A percentile compares a stretch with the other conserved stretches of the same genome.
phyloP scores from a whole-genome alignment of 192 early-diverging fungal species.

The Lobosporangium transversale region DNA sequence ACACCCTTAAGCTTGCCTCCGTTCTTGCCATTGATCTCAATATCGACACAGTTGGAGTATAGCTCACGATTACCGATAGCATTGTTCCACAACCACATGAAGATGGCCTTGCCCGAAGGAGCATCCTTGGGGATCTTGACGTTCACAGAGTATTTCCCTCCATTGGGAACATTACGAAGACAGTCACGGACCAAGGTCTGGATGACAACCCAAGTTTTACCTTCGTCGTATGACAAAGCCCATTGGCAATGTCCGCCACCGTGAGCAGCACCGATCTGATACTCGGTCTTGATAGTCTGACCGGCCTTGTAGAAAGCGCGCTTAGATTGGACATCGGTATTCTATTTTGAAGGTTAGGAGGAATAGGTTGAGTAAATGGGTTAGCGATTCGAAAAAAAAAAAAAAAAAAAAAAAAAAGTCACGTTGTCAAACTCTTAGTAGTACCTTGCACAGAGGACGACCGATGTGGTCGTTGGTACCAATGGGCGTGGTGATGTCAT shows the following conservation, averaged over 20 bases:
- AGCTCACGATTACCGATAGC: constrained; percentile 77
- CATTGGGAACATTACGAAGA: constrained; percentile 31
- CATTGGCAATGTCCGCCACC: constrained; percentile 81
- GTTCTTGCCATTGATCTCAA: constrained; percentile 59
- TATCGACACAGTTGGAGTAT: constrained; percentile 79
- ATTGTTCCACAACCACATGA: constrained; percentile 76
- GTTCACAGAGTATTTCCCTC: constrained; percentile 23
- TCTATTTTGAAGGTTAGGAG: constrained; percentile 4
- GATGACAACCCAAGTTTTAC: constrained; percentile 69
- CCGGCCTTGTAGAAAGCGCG: constrained; percentile 57
- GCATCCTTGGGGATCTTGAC: constrained; percentile 42
- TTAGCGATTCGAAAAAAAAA: constrained; percentile 57
- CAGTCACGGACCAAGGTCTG: constrained; percentile 60
- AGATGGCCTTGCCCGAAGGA: constrained; percentile 44
- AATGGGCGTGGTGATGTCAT: constrained; percentile 57
- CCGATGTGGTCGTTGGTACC: constrained; percentile 9
- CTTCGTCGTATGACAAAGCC: constrained; percentile 69
- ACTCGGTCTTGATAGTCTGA: constrained; percentile 58
- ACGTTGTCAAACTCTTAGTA: too few species aligned
- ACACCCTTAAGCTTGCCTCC: constrained; percentile 54
- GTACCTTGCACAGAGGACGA: background rate
- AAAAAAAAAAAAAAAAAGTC: too few species aligned
- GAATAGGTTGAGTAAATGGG: background rate
- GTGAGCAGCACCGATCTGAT: constrained; percentile 61
- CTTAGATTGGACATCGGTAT: constrained; percentile 44